These are phyloP conservation scores for Grifola frondosa DNA, from an alignment of 1,284 basidiomycete species.

Conservation along the genomic window DNA sequence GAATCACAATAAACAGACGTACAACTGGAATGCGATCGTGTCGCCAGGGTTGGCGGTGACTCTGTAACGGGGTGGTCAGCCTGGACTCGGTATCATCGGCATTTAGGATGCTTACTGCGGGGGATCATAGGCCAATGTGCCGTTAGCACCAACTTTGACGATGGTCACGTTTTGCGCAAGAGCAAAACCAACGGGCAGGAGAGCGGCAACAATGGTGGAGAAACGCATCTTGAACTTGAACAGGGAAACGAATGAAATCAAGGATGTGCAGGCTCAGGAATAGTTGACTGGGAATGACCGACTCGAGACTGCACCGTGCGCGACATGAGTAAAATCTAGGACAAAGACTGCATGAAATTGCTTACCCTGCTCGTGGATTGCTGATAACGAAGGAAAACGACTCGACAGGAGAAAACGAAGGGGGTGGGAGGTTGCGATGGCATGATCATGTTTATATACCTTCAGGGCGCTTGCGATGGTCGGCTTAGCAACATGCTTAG, in stretches of 20 bases:
- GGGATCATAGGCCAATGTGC: conserved; percentile 45
- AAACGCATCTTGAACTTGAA: conserved; percentile 48
- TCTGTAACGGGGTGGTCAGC: conserved; percentile 12
- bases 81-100: background rate
- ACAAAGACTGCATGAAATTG: conserved; percentile 5
- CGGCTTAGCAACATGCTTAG: conserved; percentile 3
- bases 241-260: conserved; percentile 11
- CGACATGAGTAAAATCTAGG: background rate
- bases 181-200: conserved; percentile 41
- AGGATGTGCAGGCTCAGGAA: conserved; percentile 22
- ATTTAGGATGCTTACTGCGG: conserved; percentile 18
- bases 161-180: conserved; percentile 36
- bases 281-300: conserved; percentile 30
- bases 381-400: conserved; percentile 30
- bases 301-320: conserved; percentile 30
- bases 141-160: conserved; percentile 49
- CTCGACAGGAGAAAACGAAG: conserved; percentile 23
- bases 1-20: conserved; percentile 19
- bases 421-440: conserved; percentile 15
- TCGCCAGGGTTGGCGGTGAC: conserved; percentile 53
- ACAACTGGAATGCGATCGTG: conserved; percentile 54
- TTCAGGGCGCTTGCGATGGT: background rate
- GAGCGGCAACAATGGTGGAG: conserved; percentile 42
- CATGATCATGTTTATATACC: conserved; percentile 8
- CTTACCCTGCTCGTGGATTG: conserved; percentile 36